Percentiles rank a stretch among this genome's conserved stretches.
Evolutionary conservation across 2,329 filamentous ascomycete species (phyloP).

Genomic region (Pezicula carpinea): DNA sequence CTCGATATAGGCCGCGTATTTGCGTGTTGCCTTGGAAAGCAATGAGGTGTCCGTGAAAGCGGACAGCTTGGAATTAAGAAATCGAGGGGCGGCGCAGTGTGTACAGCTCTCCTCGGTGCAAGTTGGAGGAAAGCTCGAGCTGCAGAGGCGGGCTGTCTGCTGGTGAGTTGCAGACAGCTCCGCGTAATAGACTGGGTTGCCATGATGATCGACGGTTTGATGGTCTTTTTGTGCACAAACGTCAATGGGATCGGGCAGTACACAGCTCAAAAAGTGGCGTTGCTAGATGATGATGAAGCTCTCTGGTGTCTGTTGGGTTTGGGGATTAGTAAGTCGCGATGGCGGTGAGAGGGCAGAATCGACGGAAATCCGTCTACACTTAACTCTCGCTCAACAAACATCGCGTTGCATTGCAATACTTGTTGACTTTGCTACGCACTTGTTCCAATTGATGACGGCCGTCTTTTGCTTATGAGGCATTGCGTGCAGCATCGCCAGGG

Average conservation of each 20-base stretch:
- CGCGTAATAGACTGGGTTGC: conserved; percentile 18
- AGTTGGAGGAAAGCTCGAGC: conserved; percentile 25
- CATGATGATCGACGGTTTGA: conserved; percentile 16
- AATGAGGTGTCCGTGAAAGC: not conserved
- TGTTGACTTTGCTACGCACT: no score
- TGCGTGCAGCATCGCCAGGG: no score
- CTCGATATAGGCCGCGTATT: conserved; percentile 3
- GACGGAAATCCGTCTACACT: no score
- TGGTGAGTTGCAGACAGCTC: conserved; percentile 16
- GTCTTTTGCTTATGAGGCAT: no score
- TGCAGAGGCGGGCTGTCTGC: conserved; percentile 14
- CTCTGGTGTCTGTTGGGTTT: not conserved
- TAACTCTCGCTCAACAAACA: no score
- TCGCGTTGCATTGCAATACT: no score
- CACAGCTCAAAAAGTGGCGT: not conserved
- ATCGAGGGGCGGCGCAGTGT: conserved; percentile 21
- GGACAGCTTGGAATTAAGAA: conserved; percentile 23
- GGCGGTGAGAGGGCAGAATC: not conserved
- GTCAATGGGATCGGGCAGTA: no score
- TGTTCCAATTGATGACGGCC: no score
- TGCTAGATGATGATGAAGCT: not conserved
- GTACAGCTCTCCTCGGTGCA: conserved; percentile 16
- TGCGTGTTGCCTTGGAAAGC: not conserved
- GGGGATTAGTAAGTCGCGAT: conserved; percentile 5
- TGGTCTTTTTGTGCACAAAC: not conserved